A percentile compares a stretch with the other conserved stretches of the same genome.
Conservation (phyloP, 1,284 basidiomycete genomes). For the Ceratobasidium sp. region DNA sequence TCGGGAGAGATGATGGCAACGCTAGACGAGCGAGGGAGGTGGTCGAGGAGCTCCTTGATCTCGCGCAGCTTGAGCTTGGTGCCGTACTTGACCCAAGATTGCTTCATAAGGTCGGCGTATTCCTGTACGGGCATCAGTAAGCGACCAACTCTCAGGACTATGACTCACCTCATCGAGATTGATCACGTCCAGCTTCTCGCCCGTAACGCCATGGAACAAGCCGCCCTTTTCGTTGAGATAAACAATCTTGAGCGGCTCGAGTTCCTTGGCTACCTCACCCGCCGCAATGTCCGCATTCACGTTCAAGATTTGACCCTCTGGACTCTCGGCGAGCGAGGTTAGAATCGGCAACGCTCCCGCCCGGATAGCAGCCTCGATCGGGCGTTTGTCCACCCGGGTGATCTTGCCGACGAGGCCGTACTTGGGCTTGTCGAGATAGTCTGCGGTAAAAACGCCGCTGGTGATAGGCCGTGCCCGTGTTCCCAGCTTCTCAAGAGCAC, state of each 20-base stretch:
- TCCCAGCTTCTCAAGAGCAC: constrained; percentile 89
- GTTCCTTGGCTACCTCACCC: constrained; percentile 93
- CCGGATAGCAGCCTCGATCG: constrained; percentile 92
- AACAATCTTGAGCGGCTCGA: constrained; percentile 99
- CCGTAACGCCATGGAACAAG: constrained; percentile 95
- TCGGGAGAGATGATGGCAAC: constrained; percentile 98
- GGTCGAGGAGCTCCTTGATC: constrained; percentile 99
- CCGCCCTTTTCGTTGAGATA: constrained; percentile 99
- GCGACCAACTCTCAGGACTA: constrained; percentile 2
- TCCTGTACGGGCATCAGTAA: constrained; percentile 67
- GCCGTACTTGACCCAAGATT: constrained; percentile 99
- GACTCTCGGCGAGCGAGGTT: constrained; percentile 90
- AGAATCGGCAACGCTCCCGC: constrained; percentile 94
- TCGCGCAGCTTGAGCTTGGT: constrained; percentile 99
- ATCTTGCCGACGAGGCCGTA: constrained; percentile 97
- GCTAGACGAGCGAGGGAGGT: constrained; percentile 96
- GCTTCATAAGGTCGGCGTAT: constrained; percentile 96
- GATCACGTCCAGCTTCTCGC: constrained; percentile 94
- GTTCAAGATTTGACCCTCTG: constrained; percentile 94
- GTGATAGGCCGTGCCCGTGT: constrained; percentile 96
- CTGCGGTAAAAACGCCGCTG: constrained; percentile 94
- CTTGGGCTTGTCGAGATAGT: constrained; percentile 92
- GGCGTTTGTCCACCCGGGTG: constrained; percentile 91
- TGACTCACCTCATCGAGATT: constrained; percentile 91
- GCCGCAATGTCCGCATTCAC: constrained; percentile 98